phyloP scores from a whole-genome alignment of 805 yeast species.

The Starmerella geochares region DNA sequence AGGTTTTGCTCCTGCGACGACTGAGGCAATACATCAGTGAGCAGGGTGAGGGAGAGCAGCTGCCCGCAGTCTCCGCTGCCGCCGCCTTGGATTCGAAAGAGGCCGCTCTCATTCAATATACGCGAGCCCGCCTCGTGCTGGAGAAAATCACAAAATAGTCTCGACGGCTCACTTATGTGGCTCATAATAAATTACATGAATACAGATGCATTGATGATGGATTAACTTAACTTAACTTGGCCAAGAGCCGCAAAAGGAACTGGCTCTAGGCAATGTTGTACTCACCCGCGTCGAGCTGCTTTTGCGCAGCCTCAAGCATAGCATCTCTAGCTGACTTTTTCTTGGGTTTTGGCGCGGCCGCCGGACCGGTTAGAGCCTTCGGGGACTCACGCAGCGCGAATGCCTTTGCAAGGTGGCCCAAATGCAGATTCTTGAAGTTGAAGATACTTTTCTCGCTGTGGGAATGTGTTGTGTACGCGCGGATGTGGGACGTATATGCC shows the following conservation, averaged over 20 bases:
- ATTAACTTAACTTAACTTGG: too few species aligned
- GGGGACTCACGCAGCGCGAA: constrained; percentile 95
- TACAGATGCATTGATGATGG: background rate
- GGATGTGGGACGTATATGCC: constrained; percentile 77
- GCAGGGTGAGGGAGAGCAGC: background rate
- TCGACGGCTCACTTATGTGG: too few species aligned
- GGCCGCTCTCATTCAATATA: constrained; percentile 11
- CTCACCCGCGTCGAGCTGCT: constrained; percentile 22
- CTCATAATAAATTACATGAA: background rate
- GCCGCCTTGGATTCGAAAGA: constrained; percentile 17
- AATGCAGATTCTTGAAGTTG: constrained; percentile 71
- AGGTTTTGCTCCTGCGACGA: background rate
- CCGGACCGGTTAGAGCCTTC: constrained; percentile 35
- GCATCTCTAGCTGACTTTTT: constrained; percentile 22
- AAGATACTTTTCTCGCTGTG: constrained; percentile 67
- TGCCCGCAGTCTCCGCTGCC: constrained; percentile 3
- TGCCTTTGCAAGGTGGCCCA: constrained; percentile 92
- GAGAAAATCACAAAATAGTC: constrained; percentile 7
- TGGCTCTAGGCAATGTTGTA: constrained; percentile 23
- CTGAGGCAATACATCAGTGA: constrained; percentile 1
- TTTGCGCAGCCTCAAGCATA: constrained; percentile 23
- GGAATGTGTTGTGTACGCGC: constrained; percentile 94
- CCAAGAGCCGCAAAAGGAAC: too few species aligned
- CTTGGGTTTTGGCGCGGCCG: constrained; percentile 11
- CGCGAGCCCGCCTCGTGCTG: constrained; percentile 17